These are phyloP conservation scores for Gracilaria caudata DNA, from an alignment of 23 red algal genomes.

Conservation along the genomic window DNA sequence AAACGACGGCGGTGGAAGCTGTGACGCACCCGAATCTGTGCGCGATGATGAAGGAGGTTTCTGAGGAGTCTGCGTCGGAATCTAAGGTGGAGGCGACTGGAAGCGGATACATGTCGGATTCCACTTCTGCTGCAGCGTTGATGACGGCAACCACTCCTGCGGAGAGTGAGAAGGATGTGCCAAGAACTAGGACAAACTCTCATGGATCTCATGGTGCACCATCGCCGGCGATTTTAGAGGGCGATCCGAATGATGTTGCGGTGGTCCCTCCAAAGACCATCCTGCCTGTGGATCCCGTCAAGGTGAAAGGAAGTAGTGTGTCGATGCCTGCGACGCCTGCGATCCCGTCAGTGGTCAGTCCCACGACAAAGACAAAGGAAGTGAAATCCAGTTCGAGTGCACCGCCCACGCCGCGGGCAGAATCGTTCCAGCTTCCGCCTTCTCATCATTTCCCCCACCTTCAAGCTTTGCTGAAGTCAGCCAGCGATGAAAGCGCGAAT, in stretches of 20 bases:
- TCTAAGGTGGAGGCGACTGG: not conserved
- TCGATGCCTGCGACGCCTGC: not conserved
- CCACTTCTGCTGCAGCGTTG: not conserved
- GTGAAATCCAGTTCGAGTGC: not conserved
- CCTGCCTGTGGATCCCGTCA: not conserved
- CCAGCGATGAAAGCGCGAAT: not conserved
- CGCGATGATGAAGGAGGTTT: not conserved
- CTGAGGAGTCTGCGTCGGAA: slow-evolving; percentile 3
- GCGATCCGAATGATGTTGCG: not conserved
- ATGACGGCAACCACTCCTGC: not conserved
- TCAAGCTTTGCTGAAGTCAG: not conserved
- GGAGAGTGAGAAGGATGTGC: not conserved
- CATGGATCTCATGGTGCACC: not conserved
- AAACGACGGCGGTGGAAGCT: not conserved
- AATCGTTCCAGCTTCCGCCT: not conserved
- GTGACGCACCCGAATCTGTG: not conserved
- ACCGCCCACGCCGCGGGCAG: not conserved
- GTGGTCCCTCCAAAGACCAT: not conserved
- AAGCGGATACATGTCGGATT: not conserved
- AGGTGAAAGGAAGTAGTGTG: not conserved
- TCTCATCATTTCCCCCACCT: slow-evolving; percentile 1
- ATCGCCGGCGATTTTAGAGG: not conserved
- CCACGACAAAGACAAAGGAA: not conserved
- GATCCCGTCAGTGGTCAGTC: not conserved
- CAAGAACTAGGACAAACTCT: too few relatives aligned